These are phyloP conservation scores for Nyctanthes arbortristis DNA, from an alignment of 257 asterid species.

Conservation along the genomic window DNA sequence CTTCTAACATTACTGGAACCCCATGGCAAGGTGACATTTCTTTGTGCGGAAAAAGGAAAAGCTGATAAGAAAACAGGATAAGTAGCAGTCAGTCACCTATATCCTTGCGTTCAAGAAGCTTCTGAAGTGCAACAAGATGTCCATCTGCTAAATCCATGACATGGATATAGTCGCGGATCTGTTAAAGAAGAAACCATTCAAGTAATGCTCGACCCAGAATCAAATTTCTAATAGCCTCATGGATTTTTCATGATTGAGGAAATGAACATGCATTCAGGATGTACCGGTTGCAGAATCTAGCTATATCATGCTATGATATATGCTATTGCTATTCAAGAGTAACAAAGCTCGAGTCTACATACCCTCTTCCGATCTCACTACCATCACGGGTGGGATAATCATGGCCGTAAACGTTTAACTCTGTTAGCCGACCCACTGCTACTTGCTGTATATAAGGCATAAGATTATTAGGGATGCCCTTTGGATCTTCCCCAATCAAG, in stretches of 20 bases:
- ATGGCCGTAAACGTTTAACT: conserved; percentile 81
- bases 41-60: no score
- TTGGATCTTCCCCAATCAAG: conserved; percentile 88
- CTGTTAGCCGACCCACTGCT: conserved; percentile 87
- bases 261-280: no score
- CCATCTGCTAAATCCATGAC: conserved; percentile 99
- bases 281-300: no score
- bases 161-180: conserved; percentile 96
- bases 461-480: conserved; percentile 94
- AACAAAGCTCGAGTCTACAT: conserved; percentile 21
- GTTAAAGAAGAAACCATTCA: conserved; percentile 26
- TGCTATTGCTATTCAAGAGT: no score
- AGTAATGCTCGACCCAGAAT: not conserved
- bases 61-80: not conserved
- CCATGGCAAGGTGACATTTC: no score
- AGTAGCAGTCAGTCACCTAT: conserved; percentile 38
- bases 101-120: conserved; percentile 60
- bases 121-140: conserved; percentile 82
- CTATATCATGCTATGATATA: no score
- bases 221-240: not conserved
- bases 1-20: no score
- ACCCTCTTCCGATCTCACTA: no score
- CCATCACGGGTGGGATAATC: conserved; percentile 98
- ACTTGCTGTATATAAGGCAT: conserved; percentile 97
- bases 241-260: not conserved